These are phyloP conservation scores for Peronospora tabacina DNA, from an alignment of 352 stramenopile species.

Conservation along the genomic window DNA sequence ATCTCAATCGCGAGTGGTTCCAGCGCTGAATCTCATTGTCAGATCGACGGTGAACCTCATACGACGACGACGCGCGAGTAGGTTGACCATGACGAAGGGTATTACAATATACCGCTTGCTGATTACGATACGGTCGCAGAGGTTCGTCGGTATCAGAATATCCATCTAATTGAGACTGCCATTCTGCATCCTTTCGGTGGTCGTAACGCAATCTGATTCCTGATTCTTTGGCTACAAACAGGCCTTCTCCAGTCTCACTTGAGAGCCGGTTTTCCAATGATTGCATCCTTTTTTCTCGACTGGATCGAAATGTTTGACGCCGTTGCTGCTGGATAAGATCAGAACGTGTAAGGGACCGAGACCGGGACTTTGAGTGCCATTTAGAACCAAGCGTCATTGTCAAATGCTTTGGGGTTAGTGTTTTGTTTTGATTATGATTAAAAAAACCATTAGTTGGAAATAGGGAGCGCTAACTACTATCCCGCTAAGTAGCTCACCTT, in stretches of 20 bases:
- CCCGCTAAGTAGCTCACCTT: too few relatives aligned
- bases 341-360: neutral
- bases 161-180: slow-evolving; percentile 1
- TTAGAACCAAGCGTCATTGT: slow-evolving; percentile 1
- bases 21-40: neutral
- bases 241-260: slow-evolving; percentile 6
- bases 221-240: slow-evolving; percentile 1
- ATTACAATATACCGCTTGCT: neutral
- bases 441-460: too few relatives aligned
- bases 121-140: slow-evolving; percentile 1
- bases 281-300: slow-evolving; percentile 1
- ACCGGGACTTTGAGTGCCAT: slow-evolving; percentile 11
- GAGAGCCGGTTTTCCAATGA: neutral
- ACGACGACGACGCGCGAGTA: neutral
- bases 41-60: slow-evolving; percentile 1
- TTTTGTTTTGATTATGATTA: too few relatives aligned
- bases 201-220: slow-evolving; percentile 1
- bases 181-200: slow-evolving; percentile 12
- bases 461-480: too few relatives aligned
- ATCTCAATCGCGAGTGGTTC: slow-evolving; percentile 6
- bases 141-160: neutral
- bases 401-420: too few relatives aligned
- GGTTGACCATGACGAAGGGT: neutral
- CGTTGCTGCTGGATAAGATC: slow-evolving; percentile 4
- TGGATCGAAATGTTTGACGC: neutral